A percentile compares a stretch with the other conserved stretches of the same genome.
These are phyloP conservation scores for Heteromeles arbutifolia DNA, from an alignment of 306 rosid species.

Conservation along the genomic window DNA sequence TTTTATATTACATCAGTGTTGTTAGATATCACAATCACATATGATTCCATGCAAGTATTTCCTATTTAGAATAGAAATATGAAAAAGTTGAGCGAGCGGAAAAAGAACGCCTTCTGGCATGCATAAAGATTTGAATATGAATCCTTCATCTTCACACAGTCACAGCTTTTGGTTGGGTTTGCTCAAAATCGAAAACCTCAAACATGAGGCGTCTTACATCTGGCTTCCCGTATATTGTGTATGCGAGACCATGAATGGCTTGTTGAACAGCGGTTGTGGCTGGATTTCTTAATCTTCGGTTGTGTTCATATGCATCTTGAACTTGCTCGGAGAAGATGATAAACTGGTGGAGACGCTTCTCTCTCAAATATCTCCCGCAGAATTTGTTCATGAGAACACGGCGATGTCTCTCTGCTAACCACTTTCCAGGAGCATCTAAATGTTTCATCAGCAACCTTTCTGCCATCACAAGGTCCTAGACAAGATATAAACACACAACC, in stretches of 20 bases:
- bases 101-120: conserved; percentile 6
- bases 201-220: conserved; percentile 92
- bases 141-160: background rate
- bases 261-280: conserved; percentile 85
- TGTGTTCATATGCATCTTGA: conserved; percentile 61
- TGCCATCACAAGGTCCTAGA: conserved; percentile 88
- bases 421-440: conserved; percentile 91
- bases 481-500: conserved; percentile 6
- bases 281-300: conserved; percentile 73
- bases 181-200: conserved; percentile 92
- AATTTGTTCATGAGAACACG: conserved; percentile 78
- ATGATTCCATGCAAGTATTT: background rate
- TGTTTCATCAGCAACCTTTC: conserved; percentile 94
- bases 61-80: background rate
- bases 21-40: background rate
- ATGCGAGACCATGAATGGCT: conserved; percentile 86
- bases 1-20: background rate
- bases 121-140: conserved; percentile 1
- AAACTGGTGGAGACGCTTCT: conserved; percentile 58
- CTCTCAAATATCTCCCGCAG: conserved; percentile 84
- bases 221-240: conserved; percentile 83
- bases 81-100: background rate
- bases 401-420: conserved; percentile 87
- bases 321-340: conserved; percentile 52
- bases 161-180: conserved; percentile 80